Conservation (phyloP, 164 flowering plant species). For the Vitis cinerea region DNA sequence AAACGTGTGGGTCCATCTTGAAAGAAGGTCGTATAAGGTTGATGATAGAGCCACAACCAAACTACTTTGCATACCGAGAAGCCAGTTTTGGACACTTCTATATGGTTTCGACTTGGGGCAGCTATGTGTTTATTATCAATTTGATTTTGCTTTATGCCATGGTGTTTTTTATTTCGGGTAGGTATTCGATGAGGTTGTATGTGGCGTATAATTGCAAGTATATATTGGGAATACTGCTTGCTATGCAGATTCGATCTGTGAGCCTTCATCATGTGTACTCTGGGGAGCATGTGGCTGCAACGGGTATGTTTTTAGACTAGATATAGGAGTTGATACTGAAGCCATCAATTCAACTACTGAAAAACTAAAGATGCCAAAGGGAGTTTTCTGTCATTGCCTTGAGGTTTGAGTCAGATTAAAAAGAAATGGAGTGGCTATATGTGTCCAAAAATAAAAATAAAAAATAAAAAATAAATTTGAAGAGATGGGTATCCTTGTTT, state of each 20-base stretch:
- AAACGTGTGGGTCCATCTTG: too few relatives aligned
- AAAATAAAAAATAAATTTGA: too few relatives aligned
- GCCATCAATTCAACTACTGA: constrained; percentile 29
- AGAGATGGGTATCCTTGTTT: too few relatives aligned
- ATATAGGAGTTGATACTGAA: constrained; percentile 30
- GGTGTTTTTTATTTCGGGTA: constrained; percentile 83
- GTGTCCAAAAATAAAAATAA: too few relatives aligned
- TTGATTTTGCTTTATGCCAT: constrained; percentile 85
- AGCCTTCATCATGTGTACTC: constrained; percentile 98
- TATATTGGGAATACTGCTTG: constrained; percentile 88
- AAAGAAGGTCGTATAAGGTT: too few relatives aligned
- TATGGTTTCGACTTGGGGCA: constrained; percentile 99
- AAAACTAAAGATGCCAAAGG: constrained; percentile 19
- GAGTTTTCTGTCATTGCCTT: too few relatives aligned
- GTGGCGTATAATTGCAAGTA: constrained; percentile 92
- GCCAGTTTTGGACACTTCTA: constrained; percentile 73
- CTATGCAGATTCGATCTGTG: constrained; percentile 98
- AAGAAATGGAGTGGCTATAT: too few relatives aligned
- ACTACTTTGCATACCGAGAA: too few relatives aligned
- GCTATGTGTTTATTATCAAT: constrained; percentile 93
- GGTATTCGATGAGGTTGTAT: constrained; percentile 91
- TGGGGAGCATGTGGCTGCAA: constrained; percentile 98
- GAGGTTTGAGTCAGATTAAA: too few relatives aligned
- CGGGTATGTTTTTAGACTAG: constrained; percentile 61
- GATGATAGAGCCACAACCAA: too few relatives aligned